phyloP scores from a whole-genome alignment of 2,329 filamentous ascomycete genomes.

The Blastomyces silverae region DNA sequence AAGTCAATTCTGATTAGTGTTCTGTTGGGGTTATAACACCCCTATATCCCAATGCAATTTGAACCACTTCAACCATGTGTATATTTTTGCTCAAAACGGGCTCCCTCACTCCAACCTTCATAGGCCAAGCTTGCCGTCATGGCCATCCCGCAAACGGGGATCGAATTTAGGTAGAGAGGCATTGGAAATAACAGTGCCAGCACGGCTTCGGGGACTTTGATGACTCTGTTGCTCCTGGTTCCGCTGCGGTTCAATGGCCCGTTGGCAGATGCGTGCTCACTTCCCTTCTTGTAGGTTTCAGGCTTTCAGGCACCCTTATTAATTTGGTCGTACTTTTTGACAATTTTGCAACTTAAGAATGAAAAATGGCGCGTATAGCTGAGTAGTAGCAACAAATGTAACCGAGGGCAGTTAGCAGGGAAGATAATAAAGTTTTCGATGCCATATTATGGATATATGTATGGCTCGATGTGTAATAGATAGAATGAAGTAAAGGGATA shows the following conservation, averaged over 20 bases:
- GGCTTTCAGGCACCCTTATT: neutral
- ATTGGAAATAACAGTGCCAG: neutral
- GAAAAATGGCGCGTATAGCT: neutral
- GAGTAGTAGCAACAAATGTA: neutral
- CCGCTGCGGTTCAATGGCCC: neutral
- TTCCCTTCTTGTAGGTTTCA: neutral
- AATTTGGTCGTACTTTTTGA: neutral
- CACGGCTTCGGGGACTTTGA: neutral
- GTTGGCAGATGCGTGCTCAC: neutral
- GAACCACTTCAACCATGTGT: neutral
- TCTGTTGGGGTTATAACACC: neutral
- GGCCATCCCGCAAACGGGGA: neutral
- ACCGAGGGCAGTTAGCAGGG: neutral
- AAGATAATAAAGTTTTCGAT: neutral
- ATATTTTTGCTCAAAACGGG: neutral
- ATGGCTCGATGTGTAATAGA: neutral
- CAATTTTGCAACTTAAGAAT: neutral
- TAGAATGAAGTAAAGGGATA: neutral
- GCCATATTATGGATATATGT: neutral
- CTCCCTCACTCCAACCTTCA: too few relatives aligned
- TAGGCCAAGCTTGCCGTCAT: neutral
- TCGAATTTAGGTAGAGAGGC: neutral
- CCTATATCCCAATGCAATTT: neutral
- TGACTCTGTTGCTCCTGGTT: neutral
- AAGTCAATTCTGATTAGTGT: too few relatives aligned